These are phyloP conservation scores for Peniophora sp. DNA, from an alignment of 1,284 basidiomycete species.

Conservation along the genomic window DNA sequence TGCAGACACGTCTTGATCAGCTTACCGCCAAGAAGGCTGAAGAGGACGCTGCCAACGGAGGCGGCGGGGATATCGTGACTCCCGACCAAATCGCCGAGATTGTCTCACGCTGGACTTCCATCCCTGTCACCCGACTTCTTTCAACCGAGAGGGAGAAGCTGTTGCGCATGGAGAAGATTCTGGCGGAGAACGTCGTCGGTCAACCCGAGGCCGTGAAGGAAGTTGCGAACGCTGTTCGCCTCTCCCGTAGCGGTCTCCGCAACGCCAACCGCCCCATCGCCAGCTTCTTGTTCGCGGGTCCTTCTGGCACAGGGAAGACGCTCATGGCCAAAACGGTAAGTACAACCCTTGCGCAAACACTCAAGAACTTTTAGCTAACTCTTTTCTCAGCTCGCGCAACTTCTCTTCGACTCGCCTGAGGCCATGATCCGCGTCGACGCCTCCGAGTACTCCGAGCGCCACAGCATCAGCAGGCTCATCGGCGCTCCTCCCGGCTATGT, in stretches of 20 bases:
- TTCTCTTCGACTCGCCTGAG: conserved; percentile 86
- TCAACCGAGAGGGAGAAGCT: conserved; percentile 91
- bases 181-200: conserved; percentile 71
- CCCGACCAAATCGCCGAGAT: conserved; percentile 91
- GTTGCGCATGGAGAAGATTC: conserved; percentile 67
- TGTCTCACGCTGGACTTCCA: conserved; percentile 83
- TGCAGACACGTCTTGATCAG: conserved; percentile 68
- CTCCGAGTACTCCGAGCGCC: conserved; percentile 91
- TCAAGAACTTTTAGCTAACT: conserved; percentile 5
- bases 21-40: conserved; percentile 70
- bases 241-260: conserved; percentile 85
- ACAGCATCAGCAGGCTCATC: conserved; percentile 84
- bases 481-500: conserved; percentile 90
- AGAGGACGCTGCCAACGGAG: conserved; percentile 50
- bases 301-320: conserved; percentile 88
- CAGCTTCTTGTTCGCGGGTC: conserved; percentile 88
- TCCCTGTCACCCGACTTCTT: conserved; percentile 84
- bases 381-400: conserved; percentile 61
- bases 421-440: conserved; percentile 90
- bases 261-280: conserved; percentile 84
- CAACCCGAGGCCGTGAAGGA: conserved; percentile 86
- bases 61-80: conserved; percentile 74
- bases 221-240: conserved; percentile 86
- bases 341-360: conserved; percentile 6
- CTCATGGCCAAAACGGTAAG: conserved; percentile 85